A percentile compares a stretch with the other conserved stretches of the same genome.
Conservation (phyloP, 176 grass and related monocot genomes). For the Paspalum vaginatum region DNA sequence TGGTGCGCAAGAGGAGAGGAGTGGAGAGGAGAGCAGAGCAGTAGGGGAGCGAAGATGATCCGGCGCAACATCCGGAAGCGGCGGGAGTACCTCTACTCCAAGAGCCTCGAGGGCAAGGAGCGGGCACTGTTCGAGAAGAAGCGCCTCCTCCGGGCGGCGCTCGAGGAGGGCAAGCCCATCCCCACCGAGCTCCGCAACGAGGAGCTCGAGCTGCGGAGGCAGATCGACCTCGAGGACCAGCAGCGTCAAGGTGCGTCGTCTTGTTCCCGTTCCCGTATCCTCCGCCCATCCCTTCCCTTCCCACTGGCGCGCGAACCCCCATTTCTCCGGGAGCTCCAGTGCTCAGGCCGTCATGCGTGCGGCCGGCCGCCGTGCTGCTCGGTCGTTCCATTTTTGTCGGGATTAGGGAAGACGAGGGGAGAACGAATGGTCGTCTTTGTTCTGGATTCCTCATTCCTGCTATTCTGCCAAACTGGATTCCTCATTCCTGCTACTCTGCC, state of each 20-base stretch:
- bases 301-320: background rate
- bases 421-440: no score
- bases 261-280: background rate
- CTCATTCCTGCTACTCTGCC: no score
- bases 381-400: no score
- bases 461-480: no score
- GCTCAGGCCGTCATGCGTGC: no score
- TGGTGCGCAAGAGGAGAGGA: background rate
- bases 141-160: constrained; percentile 72
- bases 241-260: constrained; percentile 48
- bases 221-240: constrained; percentile 89
- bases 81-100: constrained; percentile 73
- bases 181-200: constrained; percentile 88
- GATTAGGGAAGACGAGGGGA: no score
- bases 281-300: no score
- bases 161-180: constrained; percentile 85
- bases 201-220: constrained; percentile 62
- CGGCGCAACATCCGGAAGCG: constrained; percentile 49
- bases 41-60: constrained; percentile 50
- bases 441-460: no score
- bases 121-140: constrained; percentile 90
- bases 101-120: constrained; percentile 80
- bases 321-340: no score
- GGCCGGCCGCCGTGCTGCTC: no score
- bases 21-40: background rate